A percentile compares a stretch with the other conserved stretches of the same genome.
phyloP scores from a whole-genome alignment of 176 grass and related monocot species.

The Aegilops bicornis region DNA sequence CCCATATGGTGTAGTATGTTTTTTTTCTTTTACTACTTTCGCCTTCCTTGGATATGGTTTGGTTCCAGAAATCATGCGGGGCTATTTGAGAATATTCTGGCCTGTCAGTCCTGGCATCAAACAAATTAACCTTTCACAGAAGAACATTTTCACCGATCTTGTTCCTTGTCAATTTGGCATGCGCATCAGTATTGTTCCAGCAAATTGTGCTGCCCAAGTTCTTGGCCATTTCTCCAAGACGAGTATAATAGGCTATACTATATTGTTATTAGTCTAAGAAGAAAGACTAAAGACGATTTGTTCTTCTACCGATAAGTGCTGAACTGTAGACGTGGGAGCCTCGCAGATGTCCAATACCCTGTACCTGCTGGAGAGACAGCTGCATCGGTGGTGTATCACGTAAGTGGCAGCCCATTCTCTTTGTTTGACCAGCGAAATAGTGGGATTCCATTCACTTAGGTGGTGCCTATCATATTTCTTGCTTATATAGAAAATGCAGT shows the following conservation, averaged over 20 bases:
- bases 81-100: background rate
- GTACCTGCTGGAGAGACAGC: background rate
- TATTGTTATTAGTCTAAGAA: background rate
- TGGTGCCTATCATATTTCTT: background rate
- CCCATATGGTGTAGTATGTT: background rate
- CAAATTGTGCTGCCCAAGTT: background rate
- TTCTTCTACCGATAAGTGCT: conserved; percentile 6
- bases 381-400: conserved; percentile 12
- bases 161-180: background rate
- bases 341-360: background rate
- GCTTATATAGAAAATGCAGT: background rate
- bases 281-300: background rate
- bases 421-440: conserved; percentile 38
- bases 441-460: conserved; percentile 38
- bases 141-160: background rate
- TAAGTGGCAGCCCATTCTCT: conserved; percentile 38
- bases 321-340: conserved; percentile 30
- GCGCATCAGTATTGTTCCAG: background rate
- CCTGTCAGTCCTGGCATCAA: background rate
- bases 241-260: background rate
- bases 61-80: background rate
- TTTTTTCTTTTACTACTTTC: background rate
- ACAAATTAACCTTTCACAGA: background rate
- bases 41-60: conserved; percentile 2
- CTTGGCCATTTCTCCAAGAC: background rate